Evolutionary conservation across 1,284 basidiomycete genomes (phyloP), one percentile per base, ranked within the genome.

Genomic region (Earliella scabrosa): DNA sequence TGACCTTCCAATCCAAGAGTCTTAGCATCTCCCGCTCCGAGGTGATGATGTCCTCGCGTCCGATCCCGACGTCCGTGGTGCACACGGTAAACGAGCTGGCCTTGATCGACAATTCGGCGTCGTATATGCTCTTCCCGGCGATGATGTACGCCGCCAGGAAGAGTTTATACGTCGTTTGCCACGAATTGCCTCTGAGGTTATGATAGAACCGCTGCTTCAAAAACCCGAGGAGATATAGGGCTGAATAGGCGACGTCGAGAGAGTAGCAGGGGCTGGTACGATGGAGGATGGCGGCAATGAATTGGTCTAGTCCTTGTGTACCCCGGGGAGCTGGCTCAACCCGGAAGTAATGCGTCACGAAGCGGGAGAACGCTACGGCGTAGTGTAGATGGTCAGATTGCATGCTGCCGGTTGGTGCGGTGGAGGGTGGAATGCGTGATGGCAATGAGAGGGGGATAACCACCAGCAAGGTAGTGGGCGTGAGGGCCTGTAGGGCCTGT

Each of bases 101-200:
- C 31, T 46, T 45, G 3, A 21, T 21, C 29, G 29, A 31, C 29
- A n/a, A n/a, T n/a, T n/a, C n/a, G 41, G 23, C 35, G 40, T 54
- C 53, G 18, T 24, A 4, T 21, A 46, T 2, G 18, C 16, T 2
- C 35, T 55, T 55, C 10, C 24, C 14, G 3, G 43, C 35, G n/a
- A 55, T 13, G 43, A 55, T 41, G 44, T 27, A 34, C 27, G 48
- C 36, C 14, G 44, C 13, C 26, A 55, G 29, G 44, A 55, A 50
- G 18, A 50, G 36, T 1, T 35, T 29, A 36, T 50, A 44, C 23
- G 27, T 20, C 23, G 41, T 36, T 34, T 9, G 9, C 23, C 32
- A 16, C 16, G 11, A 32, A 13, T 43, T 1, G 45, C 24, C 27
- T 20, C n/a, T 2, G 16, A 46, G 6, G 1, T n/a, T 21, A 34